phyloP scores from a whole-genome alignment of 768 basidiomycete genomes.

The Pholiota conissans region DNA sequence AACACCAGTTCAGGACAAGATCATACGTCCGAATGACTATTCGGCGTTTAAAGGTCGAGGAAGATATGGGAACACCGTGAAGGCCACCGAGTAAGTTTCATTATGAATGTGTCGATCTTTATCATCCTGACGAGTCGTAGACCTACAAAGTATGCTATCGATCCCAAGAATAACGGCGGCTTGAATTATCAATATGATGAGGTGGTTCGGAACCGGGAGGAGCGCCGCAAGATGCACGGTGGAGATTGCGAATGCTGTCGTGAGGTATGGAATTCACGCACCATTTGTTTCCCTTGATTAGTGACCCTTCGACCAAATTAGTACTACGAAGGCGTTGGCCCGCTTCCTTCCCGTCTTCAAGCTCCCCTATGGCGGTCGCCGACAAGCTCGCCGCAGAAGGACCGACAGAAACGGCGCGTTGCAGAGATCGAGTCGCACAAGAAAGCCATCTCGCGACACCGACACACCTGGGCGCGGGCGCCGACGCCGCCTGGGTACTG shows the following conservation, averaged over 20 bases:
- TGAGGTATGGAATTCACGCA: slow-evolving; percentile 45
- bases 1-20: slow-evolving; percentile 23
- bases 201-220: slow-evolving; percentile 67
- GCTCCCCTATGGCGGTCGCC: slow-evolving; percentile 79
- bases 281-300: neutral
- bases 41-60: slow-evolving; percentile 57
- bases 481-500: slow-evolving; percentile 87
- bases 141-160: slow-evolving; percentile 62
- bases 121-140: neutral
- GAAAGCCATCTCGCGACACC: slow-evolving; percentile 70
- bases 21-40: slow-evolving; percentile 35
- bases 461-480: slow-evolving; percentile 67
- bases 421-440: slow-evolving; percentile 53
- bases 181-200: slow-evolving; percentile 69
- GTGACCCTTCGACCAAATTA: slow-evolving; percentile 24
- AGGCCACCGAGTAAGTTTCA: slow-evolving; percentile 26
- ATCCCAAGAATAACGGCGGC: slow-evolving; percentile 66
- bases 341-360: slow-evolving; percentile 63
- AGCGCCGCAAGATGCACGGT: slow-evolving; percentile 66
- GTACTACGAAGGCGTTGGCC: slow-evolving; percentile 81
- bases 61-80: slow-evolving; percentile 46
- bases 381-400: slow-evolving; percentile 1
- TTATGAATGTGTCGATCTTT: neutral
- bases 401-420: slow-evolving; percentile 10
- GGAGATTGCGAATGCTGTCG: slow-evolving; percentile 83